Evolutionary conservation across 345 rosid species (phyloP).

Genomic region (Iberis pinnata): DNA sequence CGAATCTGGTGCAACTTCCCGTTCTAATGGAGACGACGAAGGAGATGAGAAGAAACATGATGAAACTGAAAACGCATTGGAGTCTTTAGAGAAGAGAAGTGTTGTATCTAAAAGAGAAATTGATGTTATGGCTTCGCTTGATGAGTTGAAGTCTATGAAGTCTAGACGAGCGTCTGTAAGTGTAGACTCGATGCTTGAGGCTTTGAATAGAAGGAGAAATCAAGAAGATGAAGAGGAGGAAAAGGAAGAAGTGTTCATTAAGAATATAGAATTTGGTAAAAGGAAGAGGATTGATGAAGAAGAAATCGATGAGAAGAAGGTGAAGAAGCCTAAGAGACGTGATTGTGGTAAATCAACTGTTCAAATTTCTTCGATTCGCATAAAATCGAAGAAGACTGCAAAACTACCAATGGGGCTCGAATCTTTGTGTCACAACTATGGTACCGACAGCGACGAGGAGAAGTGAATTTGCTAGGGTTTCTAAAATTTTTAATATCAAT

Average conservation of each 20-base stretch:
- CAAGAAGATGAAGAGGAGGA: slow-evolving; percentile 30
- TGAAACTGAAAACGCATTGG: slow-evolving; percentile 60
- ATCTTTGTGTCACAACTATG: slow-evolving; percentile 48
- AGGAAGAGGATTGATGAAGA: too few species aligned
- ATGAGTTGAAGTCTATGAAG: slow-evolving; percentile 73
- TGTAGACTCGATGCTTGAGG: too few species aligned
- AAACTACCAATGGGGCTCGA: slow-evolving; percentile 29
- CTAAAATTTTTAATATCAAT: too few species aligned
- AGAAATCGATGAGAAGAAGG: slow-evolving; percentile 39
- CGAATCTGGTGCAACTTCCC: slow-evolving; percentile 59
- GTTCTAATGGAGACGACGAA: slow-evolving; percentile 34
- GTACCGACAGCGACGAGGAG: slow-evolving; percentile 33
- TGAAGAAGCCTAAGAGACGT: slow-evolving; percentile 11
- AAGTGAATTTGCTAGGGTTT: too few species aligned
- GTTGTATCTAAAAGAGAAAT: slow-evolving; percentile 68
- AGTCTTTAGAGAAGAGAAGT: slow-evolving; percentile 55
- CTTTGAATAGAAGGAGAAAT: too few species aligned
- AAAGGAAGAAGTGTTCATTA: slow-evolving; percentile 49
- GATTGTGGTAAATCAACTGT: slow-evolving; percentile 17
- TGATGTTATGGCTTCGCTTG: slow-evolving; percentile 72
- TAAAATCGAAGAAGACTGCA: slow-evolving; percentile 36
- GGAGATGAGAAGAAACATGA: slow-evolving; percentile 34
- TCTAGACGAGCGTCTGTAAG: slow-evolving; percentile 70
- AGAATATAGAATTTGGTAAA: slow-evolving; percentile 38
- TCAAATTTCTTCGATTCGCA: slow-evolving; percentile 30